phyloP scores from a whole-genome alignment of 768 basidiomycete species.

The Coprinellus aureogranulatus region DNA sequence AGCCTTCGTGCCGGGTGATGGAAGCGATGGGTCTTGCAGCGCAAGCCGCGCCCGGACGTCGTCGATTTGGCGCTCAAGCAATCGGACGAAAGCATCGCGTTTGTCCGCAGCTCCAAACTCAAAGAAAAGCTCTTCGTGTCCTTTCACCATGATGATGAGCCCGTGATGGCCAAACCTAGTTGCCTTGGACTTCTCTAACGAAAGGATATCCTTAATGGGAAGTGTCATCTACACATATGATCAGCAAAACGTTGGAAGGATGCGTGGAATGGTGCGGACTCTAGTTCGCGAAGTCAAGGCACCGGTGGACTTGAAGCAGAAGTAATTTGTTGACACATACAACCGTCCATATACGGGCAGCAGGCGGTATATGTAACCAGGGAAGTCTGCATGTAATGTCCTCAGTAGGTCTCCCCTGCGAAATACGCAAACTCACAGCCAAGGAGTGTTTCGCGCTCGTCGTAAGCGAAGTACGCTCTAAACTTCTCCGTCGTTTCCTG shows the following conservation, averaged over 20 bases:
- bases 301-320: conserved; percentile 92
- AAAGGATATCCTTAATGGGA: conserved; percentile 84
- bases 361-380: conserved; percentile 85
- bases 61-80: conserved; percentile 83
- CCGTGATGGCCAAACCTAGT: conserved; percentile 90
- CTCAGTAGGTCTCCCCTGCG: no score
- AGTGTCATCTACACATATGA: conserved; percentile 76
- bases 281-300: conserved; percentile 76
- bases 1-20: conserved; percentile 60
- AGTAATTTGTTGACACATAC: conserved; percentile 87
- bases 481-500: conserved; percentile 73
- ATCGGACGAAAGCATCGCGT: conserved; percentile 69
- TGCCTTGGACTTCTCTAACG: conserved; percentile 80
- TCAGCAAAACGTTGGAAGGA: background rate
- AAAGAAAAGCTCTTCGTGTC: conserved; percentile 97
- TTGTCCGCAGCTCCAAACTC: conserved; percentile 85
- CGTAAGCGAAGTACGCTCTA: conserved; percentile 76
- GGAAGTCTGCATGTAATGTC: conserved; percentile 80
- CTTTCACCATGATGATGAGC: conserved; percentile 85
- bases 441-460: conserved; percentile 81
- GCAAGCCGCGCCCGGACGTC: conserved; percentile 52
- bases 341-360: conserved; percentile 87
- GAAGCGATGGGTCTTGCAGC: conserved; percentile 38
- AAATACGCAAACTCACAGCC: conserved; percentile 78
- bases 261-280: conserved; percentile 45